Evolutionary conservation across 2,329 filamentous ascomycete genomes (phyloP).

Genomic region (Diaporthe sp.): DNA sequence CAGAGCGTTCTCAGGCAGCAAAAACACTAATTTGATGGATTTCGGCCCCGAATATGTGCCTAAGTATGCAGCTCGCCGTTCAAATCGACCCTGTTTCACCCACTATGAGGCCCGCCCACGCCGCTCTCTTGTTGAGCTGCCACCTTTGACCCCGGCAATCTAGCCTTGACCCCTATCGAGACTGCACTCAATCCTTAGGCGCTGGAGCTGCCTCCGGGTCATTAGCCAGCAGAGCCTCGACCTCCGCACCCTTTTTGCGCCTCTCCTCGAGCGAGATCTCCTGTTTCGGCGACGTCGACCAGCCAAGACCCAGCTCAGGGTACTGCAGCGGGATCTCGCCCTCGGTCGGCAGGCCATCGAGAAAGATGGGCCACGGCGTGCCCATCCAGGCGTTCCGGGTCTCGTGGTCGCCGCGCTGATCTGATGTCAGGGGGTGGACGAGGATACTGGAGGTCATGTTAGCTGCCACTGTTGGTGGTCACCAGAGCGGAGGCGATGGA

Average conservation of each 20-base stretch:
- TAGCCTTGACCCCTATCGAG: background rate
- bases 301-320: slow-evolving; percentile 48
- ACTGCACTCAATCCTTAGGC: slow-evolving; percentile 40
- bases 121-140: background rate
- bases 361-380: slow-evolving; percentile 50
- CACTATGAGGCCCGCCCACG: no score
- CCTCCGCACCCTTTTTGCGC: slow-evolving; percentile 45
- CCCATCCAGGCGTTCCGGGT: slow-evolving; percentile 50
- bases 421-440: slow-evolving; percentile 48
- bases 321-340: slow-evolving; percentile 49
- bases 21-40: no score
- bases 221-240: slow-evolving; percentile 47
- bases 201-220: slow-evolving; percentile 49
- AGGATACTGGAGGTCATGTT: slow-evolving; percentile 43
- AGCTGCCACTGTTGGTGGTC: background rate
- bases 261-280: slow-evolving; percentile 49
- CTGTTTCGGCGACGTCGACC: slow-evolving; percentile 46
- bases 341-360: slow-evolving; percentile 46
- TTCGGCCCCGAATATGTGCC: no score
- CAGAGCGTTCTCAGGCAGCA: no score
- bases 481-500: background rate
- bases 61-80: no score
- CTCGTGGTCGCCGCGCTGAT: slow-evolving; percentile 50
- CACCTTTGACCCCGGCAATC: no score
- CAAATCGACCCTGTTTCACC: no score